These are phyloP conservation scores for Colletotrichum sp. DNA, from an alignment of 2,329 filamentous ascomycete species.

Conservation along the genomic window DNA sequence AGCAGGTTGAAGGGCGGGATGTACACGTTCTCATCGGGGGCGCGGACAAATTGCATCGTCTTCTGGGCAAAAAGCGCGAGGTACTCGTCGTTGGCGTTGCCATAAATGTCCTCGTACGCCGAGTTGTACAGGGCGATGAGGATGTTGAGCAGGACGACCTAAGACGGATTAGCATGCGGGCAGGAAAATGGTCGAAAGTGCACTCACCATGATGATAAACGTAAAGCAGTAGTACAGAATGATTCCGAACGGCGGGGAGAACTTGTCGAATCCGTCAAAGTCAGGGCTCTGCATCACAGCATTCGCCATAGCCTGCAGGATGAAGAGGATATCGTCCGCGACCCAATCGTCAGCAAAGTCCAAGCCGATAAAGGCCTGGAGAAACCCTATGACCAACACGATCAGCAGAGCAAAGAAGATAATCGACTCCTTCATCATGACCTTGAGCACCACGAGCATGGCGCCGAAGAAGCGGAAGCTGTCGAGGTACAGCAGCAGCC, in stretches of 20 bases:
- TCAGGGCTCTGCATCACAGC: conserved; percentile 92
- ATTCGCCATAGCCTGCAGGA: conserved; percentile 84
- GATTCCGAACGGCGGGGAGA: conserved; percentile 90
- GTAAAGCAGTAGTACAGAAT: conserved; percentile 98
- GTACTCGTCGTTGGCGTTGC: conserved; percentile 93
- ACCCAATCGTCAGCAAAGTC: conserved; percentile 80
- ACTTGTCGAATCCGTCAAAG: conserved; percentile 86
- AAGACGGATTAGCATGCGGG: not conserved
- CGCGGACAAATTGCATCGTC: conserved; percentile 95
- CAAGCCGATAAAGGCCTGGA: conserved; percentile 93
- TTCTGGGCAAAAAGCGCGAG: conserved; percentile 92
- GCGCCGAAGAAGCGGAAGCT: conserved; percentile 95
- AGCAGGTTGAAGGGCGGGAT: conserved; percentile 95
- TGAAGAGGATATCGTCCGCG: conserved; percentile 72
- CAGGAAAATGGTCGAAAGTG: fast-evolving
- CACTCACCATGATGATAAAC: conserved; percentile 88
- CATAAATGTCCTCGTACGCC: conserved; percentile 93
- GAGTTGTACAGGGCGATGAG: conserved; percentile 97
- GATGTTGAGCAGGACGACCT: conserved; percentile 85
- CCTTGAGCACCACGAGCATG: conserved; percentile 96
- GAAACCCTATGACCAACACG: conserved; percentile 84
- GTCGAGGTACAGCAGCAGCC: conserved; percentile 90
- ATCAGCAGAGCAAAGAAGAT: conserved; percentile 94
- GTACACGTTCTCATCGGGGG: conserved; percentile 97
- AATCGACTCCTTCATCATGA: conserved; percentile 91